Base-by-base conservation (phyloP, 1,284 basidiomycete genomes). In the Phaffia rhodozyma region DNA sequence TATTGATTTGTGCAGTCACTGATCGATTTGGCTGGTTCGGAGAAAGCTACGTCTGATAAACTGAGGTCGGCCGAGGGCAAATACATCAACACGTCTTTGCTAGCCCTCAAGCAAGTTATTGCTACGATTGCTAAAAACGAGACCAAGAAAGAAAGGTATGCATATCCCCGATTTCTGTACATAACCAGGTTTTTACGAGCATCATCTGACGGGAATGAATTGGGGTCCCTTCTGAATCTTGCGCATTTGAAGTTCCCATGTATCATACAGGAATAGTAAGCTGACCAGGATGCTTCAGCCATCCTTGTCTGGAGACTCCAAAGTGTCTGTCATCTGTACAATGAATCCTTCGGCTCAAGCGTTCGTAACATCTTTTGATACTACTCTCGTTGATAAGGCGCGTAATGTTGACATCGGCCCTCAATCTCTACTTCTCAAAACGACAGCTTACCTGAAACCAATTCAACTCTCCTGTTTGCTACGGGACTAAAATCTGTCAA, bases 21-120 rank as follows among this genome's bases (percentile, higher is more conserved):
- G 55, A 93, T 96, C 67, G 93, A 98, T 79, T 79, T 98, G n/a
- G 94, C 94, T 55, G 94, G 94, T 0, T 94, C 90, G 0, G 94
- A 98, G 73, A 91, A 88, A 73, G 91, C 92, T 2, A 94, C 92
- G 1, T 89, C 87, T 9, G 90, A 93, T 75, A 92, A 90, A 73
- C 91, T 94, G 66, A 79, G 92, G 60, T 90, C 91, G 29, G 81
- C 86, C 61, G 92, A 97, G 75, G 92, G 92, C 30, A 89, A 87
- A 72, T 93, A 91, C 72, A 97, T 96, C 75, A 94, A 94, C 70
- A 74, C 75, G 63, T 74, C 55, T 34, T 23, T 66, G 9, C 32
- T 66, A 18, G 60, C 60, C 5, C 51, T 66, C 50, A 66, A 66
- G 53, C 55, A 61, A 34, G 64, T 66, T 29, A 60, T 66, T 23